phyloP scores from a whole-genome alignment of 257 asterid genomes.

The Solanum ossicruentum region DNA sequence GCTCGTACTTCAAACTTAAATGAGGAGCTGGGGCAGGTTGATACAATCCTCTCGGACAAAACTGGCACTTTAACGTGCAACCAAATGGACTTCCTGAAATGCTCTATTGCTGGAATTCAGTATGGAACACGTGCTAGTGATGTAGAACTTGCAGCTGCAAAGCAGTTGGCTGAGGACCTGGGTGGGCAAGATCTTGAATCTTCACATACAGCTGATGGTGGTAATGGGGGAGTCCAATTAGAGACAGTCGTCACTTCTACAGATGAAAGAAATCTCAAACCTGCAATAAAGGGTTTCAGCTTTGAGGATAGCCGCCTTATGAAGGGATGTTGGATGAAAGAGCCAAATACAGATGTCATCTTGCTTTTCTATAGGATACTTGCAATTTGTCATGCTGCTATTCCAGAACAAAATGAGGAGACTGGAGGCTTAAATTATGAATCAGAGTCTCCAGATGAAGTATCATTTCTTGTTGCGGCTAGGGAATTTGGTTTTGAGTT shows the following conservation, averaged over 20 bases:
- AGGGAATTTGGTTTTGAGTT: slow-evolving; percentile 95
- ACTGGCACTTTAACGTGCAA: slow-evolving; percentile 94
- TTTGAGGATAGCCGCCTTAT: slow-evolving; percentile 79
- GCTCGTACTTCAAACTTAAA: slow-evolving; percentile 91
- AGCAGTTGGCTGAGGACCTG: slow-evolving; percentile 75
- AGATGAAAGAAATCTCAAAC: slow-evolving; percentile 32
- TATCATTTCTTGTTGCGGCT: slow-evolving; percentile 85
- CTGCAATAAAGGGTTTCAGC: slow-evolving; percentile 73
- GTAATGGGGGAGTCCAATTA: slow-evolving; percentile 37
- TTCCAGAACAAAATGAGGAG: slow-evolving; percentile 75
- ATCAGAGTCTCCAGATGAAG: slow-evolving; percentile 96
- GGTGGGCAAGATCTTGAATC: slow-evolving; percentile 36
- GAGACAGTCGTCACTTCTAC: slow-evolving; percentile 54
- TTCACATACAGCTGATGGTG: slow-evolving; percentile 9
- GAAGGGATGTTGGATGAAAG: slow-evolving; percentile 74
- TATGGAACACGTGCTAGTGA: slow-evolving; percentile 79
- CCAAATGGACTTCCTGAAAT: slow-evolving; percentile 95
- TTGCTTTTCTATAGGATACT: slow-evolving; percentile 72
- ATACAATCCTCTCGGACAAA: slow-evolving; percentile 87
- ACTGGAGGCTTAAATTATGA: slow-evolving; percentile 64
- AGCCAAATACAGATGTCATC: slow-evolving; percentile 45
- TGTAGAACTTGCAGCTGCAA: slow-evolving; percentile 88
- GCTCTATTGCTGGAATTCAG: slow-evolving; percentile 79
- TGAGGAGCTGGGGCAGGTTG: slow-evolving; percentile 90
- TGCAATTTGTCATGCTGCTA: slow-evolving; percentile 82